Evolutionary conservation across 1,139 yeast genomes (phyloP), one percentile per base, ranked within the genome.

Genomic region (Suhomyces chickasaworum): DNA sequence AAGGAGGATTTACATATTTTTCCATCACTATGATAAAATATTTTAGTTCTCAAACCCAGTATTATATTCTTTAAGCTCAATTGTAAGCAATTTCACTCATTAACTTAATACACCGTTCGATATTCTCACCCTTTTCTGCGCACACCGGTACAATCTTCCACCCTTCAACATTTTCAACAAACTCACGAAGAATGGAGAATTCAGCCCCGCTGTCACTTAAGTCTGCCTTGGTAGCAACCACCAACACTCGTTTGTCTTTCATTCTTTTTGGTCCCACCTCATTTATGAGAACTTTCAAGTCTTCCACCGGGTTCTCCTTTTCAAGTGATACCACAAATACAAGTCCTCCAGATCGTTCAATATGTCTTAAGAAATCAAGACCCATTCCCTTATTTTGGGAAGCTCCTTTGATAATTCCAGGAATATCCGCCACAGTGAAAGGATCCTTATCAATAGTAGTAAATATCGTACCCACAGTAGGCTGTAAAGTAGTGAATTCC

Each of bases 401-500:
- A 0, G 99, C 98, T 8, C 96, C 98, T 59, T 82, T 77, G 47
- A 93, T 87, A 44, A 93, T 88, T 10, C 99, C 99, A 0, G 99
- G 99, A 50, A 93, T 93, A 69, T 93, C 99, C 1, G 98, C 98
- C 1, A 93, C 98, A 0, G 97, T 89, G 61, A 91, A 90, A 1
- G 89, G 85, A 8, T 80, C 82, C 51, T 79, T 78, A 51, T 85
- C 89, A 4, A 86, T 78, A 1, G 85, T 79, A 30, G 83, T 68
- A 42, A 77, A 75, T 16, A 93, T 87, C 0, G 97, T 91, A 2
- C 99, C 99, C 38, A 93, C 82, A 0, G 93, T 85, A 0, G 99
- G 99, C 53, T 84, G 89, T 47, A 93, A 69, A 1, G 99, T 93
- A 0, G 99, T 93, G 61, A 93, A 93, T 61, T 88, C 96, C 97